phyloP scores from a whole-genome alignment of 2,329 filamentous ascomycete species.

The Fusarium protoensiforme region DNA sequence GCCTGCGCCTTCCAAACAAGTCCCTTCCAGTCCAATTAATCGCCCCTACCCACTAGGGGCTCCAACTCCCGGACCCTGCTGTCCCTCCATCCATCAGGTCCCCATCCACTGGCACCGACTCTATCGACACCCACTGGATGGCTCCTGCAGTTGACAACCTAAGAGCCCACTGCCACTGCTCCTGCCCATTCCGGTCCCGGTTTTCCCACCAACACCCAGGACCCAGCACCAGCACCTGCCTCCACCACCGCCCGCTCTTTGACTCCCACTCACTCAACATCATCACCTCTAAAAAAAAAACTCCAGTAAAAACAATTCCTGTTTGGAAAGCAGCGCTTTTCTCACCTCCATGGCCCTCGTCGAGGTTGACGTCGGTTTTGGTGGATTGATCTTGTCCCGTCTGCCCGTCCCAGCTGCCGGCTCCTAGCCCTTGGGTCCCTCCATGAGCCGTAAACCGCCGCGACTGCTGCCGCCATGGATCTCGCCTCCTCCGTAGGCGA shows the following conservation, averaged over 20 bases:
- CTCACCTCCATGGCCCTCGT: conserved; percentile 25
- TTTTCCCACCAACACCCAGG: conserved; percentile 36
- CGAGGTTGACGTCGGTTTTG: conserved; percentile 25
- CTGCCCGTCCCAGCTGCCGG: conserved; percentile 27
- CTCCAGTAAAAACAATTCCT: conserved; percentile 14
- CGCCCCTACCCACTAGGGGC: neutral
- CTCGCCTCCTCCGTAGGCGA: conserved; percentile 42
- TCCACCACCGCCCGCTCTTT: conserved; percentile 29
- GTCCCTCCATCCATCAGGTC: neutral
- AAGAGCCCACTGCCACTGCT: neutral
- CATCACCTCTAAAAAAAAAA: conserved; percentile 18
- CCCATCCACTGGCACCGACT: neutral
- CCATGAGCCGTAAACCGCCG: conserved; percentile 39
- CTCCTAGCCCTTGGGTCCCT: conserved; percentile 33
- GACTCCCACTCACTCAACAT: conserved; percentile 20
- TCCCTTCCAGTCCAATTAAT: conserved; percentile 6
- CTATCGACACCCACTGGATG: neutral
- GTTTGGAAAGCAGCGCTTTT: conserved; percentile 6
- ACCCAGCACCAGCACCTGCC: conserved; percentile 23
- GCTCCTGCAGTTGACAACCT: neutral
- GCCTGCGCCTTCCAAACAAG: neutral
- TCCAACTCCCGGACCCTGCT: neutral
- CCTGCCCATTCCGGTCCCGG: conserved; percentile 36
- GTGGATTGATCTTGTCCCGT: conserved; percentile 29
- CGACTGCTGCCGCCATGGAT: conserved; percentile 41